phyloP scores from a whole-genome alignment of 495 filamentous ascomycete species.

The Margaritispora aquatica region DNA sequence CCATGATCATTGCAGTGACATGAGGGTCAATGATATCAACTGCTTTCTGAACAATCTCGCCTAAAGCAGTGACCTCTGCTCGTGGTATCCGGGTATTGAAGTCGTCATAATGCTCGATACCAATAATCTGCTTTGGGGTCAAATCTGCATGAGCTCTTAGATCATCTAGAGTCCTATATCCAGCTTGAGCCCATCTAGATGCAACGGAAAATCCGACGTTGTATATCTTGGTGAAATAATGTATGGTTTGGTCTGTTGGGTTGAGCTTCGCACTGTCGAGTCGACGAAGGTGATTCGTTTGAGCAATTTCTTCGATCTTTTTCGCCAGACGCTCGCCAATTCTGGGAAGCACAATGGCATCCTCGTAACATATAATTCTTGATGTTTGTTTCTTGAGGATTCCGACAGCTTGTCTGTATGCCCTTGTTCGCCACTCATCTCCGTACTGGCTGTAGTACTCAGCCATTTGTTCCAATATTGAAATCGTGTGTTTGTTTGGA shows the following conservation, averaged over 20 bases:
- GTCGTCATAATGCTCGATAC: constrained; percentile 77
- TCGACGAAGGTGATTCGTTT: constrained; percentile 65
- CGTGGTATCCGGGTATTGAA: constrained; percentile 79
- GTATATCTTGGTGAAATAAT: constrained; percentile 71
- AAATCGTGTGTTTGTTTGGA: constrained; percentile 72
- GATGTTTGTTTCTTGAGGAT: constrained; percentile 60
- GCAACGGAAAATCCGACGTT: constrained; percentile 69
- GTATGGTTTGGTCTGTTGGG: constrained; percentile 55
- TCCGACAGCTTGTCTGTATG: constrained; percentile 76
- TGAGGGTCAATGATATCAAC: constrained; percentile 53
- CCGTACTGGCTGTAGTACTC: constrained; percentile 66
- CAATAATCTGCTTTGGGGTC: constrained; percentile 68
- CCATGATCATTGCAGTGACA: constrained; percentile 64
- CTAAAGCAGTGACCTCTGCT: constrained; percentile 66
- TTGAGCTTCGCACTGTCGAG: constrained; percentile 64
- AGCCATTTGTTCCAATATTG: constrained; percentile 74
- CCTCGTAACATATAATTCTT: constrained; percentile 59
- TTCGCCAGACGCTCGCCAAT: constrained; percentile 72
- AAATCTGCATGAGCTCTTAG: constrained; percentile 57
- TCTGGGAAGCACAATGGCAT: constrained; percentile 62
- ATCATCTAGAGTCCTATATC: constrained; percentile 70
- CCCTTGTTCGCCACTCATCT: constrained; percentile 74
- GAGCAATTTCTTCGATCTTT: constrained; percentile 88
- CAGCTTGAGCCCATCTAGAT: constrained; percentile 70
- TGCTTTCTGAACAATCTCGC: constrained; percentile 55